Base-by-base conservation (phyloP, 2,329 filamentous ascomycete species). In the Microascus cirrosus region DNA sequence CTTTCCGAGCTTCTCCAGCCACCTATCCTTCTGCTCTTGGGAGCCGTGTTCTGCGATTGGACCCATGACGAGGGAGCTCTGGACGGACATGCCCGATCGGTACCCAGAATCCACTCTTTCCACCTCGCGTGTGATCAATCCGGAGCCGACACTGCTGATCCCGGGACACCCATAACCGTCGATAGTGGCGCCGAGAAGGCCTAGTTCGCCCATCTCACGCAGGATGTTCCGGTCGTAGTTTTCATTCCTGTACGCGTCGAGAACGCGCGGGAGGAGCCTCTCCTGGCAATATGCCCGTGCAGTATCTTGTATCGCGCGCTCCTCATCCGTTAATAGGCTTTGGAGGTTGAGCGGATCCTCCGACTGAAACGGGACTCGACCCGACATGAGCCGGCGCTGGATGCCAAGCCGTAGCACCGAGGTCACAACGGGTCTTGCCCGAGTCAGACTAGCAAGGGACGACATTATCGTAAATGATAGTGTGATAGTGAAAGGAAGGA, bases 241-340 rank as follows among this genome's bases (percentile, higher is more conserved):
- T 72, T 96, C 91, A 69, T 93, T 85, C 63, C 91, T 72, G 62
- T 92, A 94, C 60, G 89, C 88, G 72, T 93, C 90, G 93, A 54
- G n/a, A 13, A 99, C 87, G 62, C 93, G 81, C 55, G 94, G 94
- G 50, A 89, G 76, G 74, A 99, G 78, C 60, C 83, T 82, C 69
- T 97, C 92, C 72, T 96, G 93, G 69, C 93, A 97, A 68, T 97
- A 99, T 61, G 89, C 82, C 71, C 95, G 89, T 36, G 93, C 93
- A 6, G 90, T 95, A 65, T 96, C 90, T 52, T 87, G 81, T 63
- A 99, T 93, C 18, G 92, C 90, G 63, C 90, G 69, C 72, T 99
- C 94, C 60, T 99, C 94, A 63, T 95, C 89, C 1, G 91, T 96
- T 66, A 91, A 81, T 52, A 95, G 74, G 67, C 83, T 87, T 65